Base-by-base conservation (phyloP, 2,329 filamentous ascomycete species). In the Nemania sp. region DNA sequence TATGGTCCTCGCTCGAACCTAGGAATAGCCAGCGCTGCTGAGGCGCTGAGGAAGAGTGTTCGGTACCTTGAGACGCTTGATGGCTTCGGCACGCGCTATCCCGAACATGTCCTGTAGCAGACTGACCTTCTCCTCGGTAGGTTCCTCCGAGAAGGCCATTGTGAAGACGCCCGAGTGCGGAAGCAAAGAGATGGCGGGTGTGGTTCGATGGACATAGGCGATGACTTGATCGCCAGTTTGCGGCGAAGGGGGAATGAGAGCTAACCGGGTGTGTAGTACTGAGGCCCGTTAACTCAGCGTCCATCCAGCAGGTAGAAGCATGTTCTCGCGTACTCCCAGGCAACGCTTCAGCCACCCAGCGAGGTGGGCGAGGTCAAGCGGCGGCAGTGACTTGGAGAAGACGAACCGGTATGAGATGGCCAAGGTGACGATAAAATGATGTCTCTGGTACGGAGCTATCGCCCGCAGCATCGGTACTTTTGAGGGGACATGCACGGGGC, bases 51-150 rank as follows among this genome's bases (percentile, higher is more conserved):
- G 6, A 7, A 20, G 52, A 12, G 54, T 43, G 39, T 25, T 29
- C 9, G 32, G 15, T 67, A 73, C 71, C 70, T 71, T 71, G 10
- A 73, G 54, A 25, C 69, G 66, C 20, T 46, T 63, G 54, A 69
- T 60, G 18, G 65, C 71, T 59, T 71, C 67, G 4, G 49, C 39
- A 37, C 69, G 67, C 47, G 51, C 43, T 18, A 73, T 49, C 5
- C 46, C 50, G 9, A 64, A 64, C 29, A 72, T 47, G 34, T 68
- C 65, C 43, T 63, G 63, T 17, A 73, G 61, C 25, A 62, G 11
- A 11, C 18, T 6, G 37, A 72, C 57, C 21, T 55, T 35, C 0
- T 50, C 63, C n/a, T 71, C 68, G 6, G 62, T 46, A 15, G 69
- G 68, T 3, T 68, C 62, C 11, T 35, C 53, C 15, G 50, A 48